These are phyloP conservation scores for Leccinum ochraceum DNA, from an alignment of 768 basidiomycete species.

Conservation along the genomic window DNA sequence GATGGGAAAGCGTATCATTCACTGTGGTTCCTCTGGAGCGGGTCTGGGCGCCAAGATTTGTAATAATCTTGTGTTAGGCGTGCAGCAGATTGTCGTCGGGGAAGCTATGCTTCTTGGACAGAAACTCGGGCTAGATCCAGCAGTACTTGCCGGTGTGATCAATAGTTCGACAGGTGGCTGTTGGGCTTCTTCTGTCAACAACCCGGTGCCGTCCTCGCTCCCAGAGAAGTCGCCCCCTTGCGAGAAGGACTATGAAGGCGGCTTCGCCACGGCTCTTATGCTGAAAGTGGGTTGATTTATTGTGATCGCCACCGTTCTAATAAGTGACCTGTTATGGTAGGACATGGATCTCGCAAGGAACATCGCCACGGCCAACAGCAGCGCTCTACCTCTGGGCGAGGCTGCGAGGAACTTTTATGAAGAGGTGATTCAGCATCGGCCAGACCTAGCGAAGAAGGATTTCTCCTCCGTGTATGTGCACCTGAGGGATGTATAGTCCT, in stretches of 20 bases:
- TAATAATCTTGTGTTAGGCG: slow-evolving; percentile 80
- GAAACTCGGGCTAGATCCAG: slow-evolving; percentile 76
- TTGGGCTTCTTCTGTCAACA: slow-evolving; percentile 85
- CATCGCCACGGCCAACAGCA: slow-evolving; percentile 51
- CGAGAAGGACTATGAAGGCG: slow-evolving; percentile 80
- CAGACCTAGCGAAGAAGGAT: slow-evolving; percentile 67
- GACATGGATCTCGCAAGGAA: slow-evolving; percentile 82
- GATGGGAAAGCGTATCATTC: slow-evolving; percentile 83
- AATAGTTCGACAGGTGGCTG: slow-evolving; percentile 84
- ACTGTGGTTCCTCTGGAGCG: slow-evolving; percentile 81
- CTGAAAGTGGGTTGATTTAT: slow-evolving; percentile 55
- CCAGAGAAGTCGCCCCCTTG: slow-evolving; percentile 77
- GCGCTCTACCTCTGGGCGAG: slow-evolving; percentile 63
- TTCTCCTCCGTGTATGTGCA: slow-evolving; percentile 81
- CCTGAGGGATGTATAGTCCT: slow-evolving; percentile 36
- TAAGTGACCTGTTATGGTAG: slow-evolving; percentile 39
- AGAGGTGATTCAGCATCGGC: slow-evolving; percentile 50
- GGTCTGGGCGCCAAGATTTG: slow-evolving; percentile 90
- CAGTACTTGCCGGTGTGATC: slow-evolving; percentile 77
- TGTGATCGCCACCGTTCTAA: slow-evolving; percentile 1
- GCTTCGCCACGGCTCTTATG: slow-evolving; percentile 84
- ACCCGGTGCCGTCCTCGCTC: slow-evolving; percentile 78
- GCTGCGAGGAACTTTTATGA: slow-evolving; percentile 66
- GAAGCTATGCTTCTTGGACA: slow-evolving; percentile 90
- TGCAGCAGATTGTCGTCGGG: slow-evolving; percentile 81